phyloP scores from a whole-genome alignment of 1,284 basidiomycete species.

The Ceratobasidium sp. region DNA sequence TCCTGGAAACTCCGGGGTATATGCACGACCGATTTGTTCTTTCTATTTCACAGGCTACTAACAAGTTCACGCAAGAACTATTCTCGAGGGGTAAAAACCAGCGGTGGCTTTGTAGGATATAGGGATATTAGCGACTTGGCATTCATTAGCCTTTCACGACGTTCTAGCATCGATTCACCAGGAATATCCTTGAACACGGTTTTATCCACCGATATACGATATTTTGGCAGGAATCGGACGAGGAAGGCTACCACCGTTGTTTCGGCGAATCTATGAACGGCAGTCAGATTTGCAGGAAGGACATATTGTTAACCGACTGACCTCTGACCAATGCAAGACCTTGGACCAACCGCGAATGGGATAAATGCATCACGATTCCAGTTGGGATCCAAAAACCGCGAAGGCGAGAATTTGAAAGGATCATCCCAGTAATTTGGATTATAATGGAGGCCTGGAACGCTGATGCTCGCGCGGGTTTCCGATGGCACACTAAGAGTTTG shows the following conservation, averaged over 20 bases:
- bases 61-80: background rate
- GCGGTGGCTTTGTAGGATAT: background rate
- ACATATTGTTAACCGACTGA: background rate
- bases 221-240: background rate
- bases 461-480: background rate
- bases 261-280: conserved; percentile 23
- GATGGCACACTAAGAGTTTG: background rate
- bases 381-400: conserved; percentile 38
- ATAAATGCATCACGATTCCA: conserved; percentile 44
- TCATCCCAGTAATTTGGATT: conserved; percentile 40
- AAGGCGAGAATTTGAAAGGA: conserved; percentile 31
- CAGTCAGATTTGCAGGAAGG: background rate
- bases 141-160: background rate
- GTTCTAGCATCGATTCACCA: background rate
- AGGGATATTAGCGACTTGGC: background rate
- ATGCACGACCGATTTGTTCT: background rate
- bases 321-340: conserved; percentile 43
- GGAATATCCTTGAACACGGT: background rate
- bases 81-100: conserved; percentile 12
- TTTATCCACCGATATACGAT: background rate
- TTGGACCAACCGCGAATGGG: conserved; percentile 33
- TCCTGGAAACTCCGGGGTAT: too few relatives aligned
- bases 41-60: background rate
- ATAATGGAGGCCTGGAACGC: background rate
- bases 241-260: conserved; percentile 19